Evolutionary conservation across 2,329 filamentous ascomycete genomes (phyloP).

Genomic region (Tolypocladium pustulatum): DNA sequence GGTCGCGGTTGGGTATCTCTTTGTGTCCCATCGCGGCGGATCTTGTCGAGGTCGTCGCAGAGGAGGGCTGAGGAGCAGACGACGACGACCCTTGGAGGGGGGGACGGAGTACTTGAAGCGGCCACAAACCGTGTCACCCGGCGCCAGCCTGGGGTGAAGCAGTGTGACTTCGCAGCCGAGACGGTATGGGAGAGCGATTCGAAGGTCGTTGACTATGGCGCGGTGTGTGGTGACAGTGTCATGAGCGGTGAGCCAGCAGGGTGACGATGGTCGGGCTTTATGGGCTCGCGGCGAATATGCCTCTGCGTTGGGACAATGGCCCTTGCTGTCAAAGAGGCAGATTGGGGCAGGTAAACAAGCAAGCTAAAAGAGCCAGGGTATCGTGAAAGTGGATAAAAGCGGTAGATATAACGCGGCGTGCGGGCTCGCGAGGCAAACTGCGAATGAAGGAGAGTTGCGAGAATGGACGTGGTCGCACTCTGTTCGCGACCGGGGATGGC

Average conservation of each 20-base stretch:
- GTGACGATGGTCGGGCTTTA: neutral
- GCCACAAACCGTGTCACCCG: neutral
- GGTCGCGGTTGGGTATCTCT: constrained; percentile 43
- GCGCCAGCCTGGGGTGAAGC: neutral
- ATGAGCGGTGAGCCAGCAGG: neutral
- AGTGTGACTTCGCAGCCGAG: neutral
- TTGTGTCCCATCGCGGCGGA: constrained; percentile 16
- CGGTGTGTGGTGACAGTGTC: neutral
- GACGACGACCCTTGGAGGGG: neutral
- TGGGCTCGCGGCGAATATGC: neutral
- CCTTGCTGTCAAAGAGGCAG: neutral
- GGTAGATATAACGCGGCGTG: neutral
- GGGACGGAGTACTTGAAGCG: neutral
- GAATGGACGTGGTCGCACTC: neutral
- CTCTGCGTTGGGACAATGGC: neutral
- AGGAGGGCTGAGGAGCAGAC: no score
- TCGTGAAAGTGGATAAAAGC: neutral
- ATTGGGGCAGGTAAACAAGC: neutral
- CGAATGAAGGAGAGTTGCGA: neutral
- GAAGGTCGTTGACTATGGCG: neutral
- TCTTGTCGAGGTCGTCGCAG: neutral
- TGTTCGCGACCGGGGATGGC: neutral
- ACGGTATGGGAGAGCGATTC: neutral
- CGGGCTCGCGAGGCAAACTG: neutral
- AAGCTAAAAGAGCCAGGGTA: neutral